Percentiles rank a stretch among this genome's conserved stretches.
These are phyloP conservation scores for Ormosia emarginata DNA, from an alignment of 306 rosid species.

Conservation along the genomic window DNA sequence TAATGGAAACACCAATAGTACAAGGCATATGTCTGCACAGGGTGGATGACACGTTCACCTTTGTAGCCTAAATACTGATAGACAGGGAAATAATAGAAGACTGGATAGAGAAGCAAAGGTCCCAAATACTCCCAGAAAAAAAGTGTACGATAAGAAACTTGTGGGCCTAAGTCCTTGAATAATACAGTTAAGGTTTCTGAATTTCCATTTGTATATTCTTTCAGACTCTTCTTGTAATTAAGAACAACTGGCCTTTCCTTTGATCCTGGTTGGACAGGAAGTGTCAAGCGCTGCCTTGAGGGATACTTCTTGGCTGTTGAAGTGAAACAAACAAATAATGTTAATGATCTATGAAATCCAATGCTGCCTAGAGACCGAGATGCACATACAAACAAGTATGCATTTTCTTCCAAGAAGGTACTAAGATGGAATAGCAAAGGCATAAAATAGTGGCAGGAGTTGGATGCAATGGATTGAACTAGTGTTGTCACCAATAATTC, in stretches of 20 bases:
- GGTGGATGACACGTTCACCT: slow-evolving; percentile 71
- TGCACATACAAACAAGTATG: neutral
- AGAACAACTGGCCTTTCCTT: slow-evolving; percentile 84
- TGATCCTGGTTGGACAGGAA: slow-evolving; percentile 72
- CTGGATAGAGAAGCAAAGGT: slow-evolving; percentile 84
- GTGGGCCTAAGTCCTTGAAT: slow-evolving; percentile 91
- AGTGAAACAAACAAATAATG: slow-evolving; percentile 26
- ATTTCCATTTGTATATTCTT: slow-evolving; percentile 64
- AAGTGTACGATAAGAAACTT: slow-evolving; percentile 80
- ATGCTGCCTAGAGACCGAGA: neutral
- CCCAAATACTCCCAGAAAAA: slow-evolving; percentile 95
- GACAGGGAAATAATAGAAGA: slow-evolving; percentile 81
- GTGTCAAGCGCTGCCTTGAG: slow-evolving; percentile 86
- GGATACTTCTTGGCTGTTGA: slow-evolving; percentile 83
- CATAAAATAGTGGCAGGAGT: neutral
- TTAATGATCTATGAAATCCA: slow-evolving; percentile 27
- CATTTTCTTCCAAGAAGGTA: neutral
- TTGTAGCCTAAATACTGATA: slow-evolving; percentile 70
- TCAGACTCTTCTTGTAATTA: slow-evolving; percentile 61
- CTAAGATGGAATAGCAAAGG: slow-evolving; percentile 5
- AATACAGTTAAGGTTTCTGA: slow-evolving; percentile 59
- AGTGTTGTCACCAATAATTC: neutral
- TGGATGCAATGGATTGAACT: slow-evolving; percentile 11
- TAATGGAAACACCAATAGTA: slow-evolving; percentile 98
- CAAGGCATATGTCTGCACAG: slow-evolving; percentile 87